Base-by-base conservation (phyloP, 139 green algal genomes). In the Zygnema cylindricum region DNA sequence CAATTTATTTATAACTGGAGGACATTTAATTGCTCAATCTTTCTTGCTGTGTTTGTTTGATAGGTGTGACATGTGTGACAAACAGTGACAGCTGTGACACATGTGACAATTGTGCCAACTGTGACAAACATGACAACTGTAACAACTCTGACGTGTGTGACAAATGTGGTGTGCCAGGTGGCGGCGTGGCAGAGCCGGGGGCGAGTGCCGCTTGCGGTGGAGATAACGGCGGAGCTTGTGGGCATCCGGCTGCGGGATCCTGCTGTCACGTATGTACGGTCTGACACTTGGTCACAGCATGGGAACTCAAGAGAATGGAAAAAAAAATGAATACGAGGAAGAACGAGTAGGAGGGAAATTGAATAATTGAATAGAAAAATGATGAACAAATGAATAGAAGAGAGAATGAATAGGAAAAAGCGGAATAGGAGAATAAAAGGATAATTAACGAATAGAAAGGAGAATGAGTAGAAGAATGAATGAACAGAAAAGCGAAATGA, bases 121-220 rank as follows among this genome's bases (percentile, higher is more conserved):
- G 22, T 78, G 1, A 54, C 69, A 36, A 21, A 36, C 69, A 36
- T 23, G 22, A 16, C 36, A n/a, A n/a, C n/a, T n/a, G n/a, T n/a
- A n/a, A n/a, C n/a, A n/a, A 32, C 3, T 54, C 32, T 16, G 3
- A 42, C 76, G 71, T 42, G 38, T 16, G 36, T 25, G 49, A 63
- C n/a, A 16, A 16, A 7, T 63, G 49, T 7, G 11, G 71, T 11
- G 42, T 40, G 78, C 78, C 78, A 87, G 82, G 82, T 87, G 82
- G 43, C 82, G 38, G 82, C 82, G 2, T 87, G 82, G 82, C 54
- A 82, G 43, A 43, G 35, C 82, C 42, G 82, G 82, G 82, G 82
- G 16, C 1, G 42, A 16, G 25, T 87, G 23, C 82, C 82, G 2
- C 63, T 81, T 39, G 69, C 82, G 23, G 82, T 87, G n/a, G 82